Percentiles rank a stretch among this genome's conserved stretches.
These are phyloP conservation scores for Thielaviopsis punctulata DNA, from an alignment of 2,329 filamentous ascomycete genomes.

Conservation along the genomic window DNA sequence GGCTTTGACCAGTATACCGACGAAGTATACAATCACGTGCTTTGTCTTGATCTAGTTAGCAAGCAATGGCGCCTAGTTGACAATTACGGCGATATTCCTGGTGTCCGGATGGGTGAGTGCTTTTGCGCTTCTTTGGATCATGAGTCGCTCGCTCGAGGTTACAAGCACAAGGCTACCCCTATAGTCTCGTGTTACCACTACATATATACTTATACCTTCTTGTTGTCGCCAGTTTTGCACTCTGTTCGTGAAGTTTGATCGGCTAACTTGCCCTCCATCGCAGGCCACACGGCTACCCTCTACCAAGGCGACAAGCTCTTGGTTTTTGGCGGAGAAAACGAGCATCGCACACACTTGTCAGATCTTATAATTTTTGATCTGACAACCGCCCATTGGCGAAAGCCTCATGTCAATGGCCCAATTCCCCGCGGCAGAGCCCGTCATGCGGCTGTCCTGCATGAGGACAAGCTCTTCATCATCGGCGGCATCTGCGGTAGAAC, in stretches of 20 bases:
- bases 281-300: conserved; percentile 84
- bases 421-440: conserved; percentile 79
- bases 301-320: conserved; percentile 92
- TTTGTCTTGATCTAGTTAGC: conserved; percentile 70
- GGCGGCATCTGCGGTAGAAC: conserved; percentile 91
- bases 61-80: conserved; percentile 92
- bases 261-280: background rate
- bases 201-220: background rate
- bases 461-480: conserved; percentile 91
- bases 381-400: conserved; percentile 86
- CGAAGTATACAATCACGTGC: conserved; percentile 96
- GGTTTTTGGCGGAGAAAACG: conserved; percentile 95
- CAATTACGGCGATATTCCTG: conserved; percentile 96
- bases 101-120: conserved; percentile 76
- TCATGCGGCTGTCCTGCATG: conserved; percentile 84
- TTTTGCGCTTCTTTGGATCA: background rate
- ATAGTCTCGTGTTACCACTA: background rate
- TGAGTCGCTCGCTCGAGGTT: background rate
- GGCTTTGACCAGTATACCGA: conserved; percentile 98
- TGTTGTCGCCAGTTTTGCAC: background rate
- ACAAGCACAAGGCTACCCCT: background rate
- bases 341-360: conserved; percentile 86
- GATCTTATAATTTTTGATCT: conserved; percentile 94
- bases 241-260: background rate
- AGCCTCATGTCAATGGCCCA: conserved; percentile 69